Base-by-base conservation (phyloP, 2,329 filamentous ascomycete species). In the Laburnicola sp. region DNA sequence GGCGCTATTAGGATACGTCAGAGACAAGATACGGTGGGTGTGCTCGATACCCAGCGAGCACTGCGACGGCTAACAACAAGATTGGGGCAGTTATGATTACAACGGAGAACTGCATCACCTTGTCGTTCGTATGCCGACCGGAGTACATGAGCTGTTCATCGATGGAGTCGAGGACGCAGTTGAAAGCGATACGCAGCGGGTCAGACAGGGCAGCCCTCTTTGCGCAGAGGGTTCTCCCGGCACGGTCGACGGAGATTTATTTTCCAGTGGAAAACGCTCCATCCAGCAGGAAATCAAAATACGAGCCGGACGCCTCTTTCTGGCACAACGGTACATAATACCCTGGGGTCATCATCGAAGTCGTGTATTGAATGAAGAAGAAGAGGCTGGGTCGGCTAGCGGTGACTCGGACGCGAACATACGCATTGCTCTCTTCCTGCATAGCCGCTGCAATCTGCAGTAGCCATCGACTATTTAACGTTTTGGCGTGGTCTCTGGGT, bases 291-390 rank as follows among this genome's bases (percentile, higher is more conserved):
- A 57, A 54, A 39, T 64, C 54, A 22, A 64, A 64, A 43, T 47
- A 63, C 43, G 41, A 63, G 47, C 63, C 54, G 47, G 57, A 64
- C 45, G 47, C 54, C 22, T 63, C 57, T 41, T 65, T 65, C 45
- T 41, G 31, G 55, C 57, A 66, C 54, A 32, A 59, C 1, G 48
- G 56, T 40, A 58, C 60, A 50, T 16, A 59, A 59, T 61, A 60
- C 50, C 60, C 56, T 8, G 55, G 59, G n/a, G 54, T 66, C 36
- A 57, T 65, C 9, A 53, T 65, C 26, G 49, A 60, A 53, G 51
- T 58, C 23, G 54, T 58, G 50, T 61, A 59, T 39, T 61, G 50
- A 28, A 46, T 59, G 46, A 56, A 58, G 48, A 59, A 51, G 44
- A 54, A 45, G 43, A 25, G 44, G 10, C 23, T 64, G 28, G 26